Evolutionary conservation across 495 filamentous ascomycete species (phyloP), one percentile per base, ranked within the genome.

Genomic region (Darksidea phi): DNA sequence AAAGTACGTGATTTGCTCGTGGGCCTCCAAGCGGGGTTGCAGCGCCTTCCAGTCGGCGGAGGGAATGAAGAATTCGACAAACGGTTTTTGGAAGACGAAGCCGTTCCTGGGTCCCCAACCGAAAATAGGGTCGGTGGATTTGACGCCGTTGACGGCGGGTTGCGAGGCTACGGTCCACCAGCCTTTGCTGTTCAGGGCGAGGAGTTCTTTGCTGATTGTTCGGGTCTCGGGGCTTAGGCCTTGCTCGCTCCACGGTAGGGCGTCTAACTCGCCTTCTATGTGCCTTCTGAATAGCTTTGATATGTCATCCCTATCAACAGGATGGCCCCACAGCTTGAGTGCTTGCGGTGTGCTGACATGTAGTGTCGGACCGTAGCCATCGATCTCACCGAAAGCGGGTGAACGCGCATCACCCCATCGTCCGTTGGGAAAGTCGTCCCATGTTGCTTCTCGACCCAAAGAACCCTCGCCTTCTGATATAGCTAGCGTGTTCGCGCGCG

Each of bases 151-250:
- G 23, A 96, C 90, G 32, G 94, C 91, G 23, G 94, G 94, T 70
- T 98, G 94, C n/a, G 89, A 94, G 21, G 94, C 94, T 12, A 98
- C 83, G 3, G 90, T 95, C 95, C 92, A 97, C 89, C 91, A 96
- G 48, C 90, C 89, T 66, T 88, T 88, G 42, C 80, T 75, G 67
- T 92, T 96, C 47, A 98, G 79, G 26, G 76, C 73, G 54, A 93
- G 74, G 6, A 98, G 82, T 61, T 89, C 78, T 0, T 82, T 73
- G 41, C 83, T 83, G 70, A 98, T 98, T 6, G 84, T 80, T 34
- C 81, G 79, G 0, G 91, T 96, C 76, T 98, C 94, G 26, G 88
- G 79, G 59, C 87, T 92, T 37, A 94, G 81, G 20, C 86, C 89
- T 69, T 94, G 88, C 73, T 97, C 95, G 66, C 85, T 92, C 95